phyloP scores from a whole-genome alignment of 139 green algal species.

The Chlamydomonas eustigma region DNA sequence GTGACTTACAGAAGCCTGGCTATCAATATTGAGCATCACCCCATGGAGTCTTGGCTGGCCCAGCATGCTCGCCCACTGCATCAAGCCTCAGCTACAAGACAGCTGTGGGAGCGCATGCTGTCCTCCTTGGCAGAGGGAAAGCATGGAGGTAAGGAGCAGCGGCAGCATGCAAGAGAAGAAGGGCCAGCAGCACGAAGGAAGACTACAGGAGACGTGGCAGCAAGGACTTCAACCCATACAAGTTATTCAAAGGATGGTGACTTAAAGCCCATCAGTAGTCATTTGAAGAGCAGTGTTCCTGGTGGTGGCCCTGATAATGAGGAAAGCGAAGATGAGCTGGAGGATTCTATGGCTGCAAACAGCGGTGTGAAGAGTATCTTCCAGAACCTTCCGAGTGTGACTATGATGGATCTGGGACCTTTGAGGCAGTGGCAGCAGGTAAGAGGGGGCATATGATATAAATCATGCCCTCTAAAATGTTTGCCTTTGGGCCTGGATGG shows the following conservation, averaged over 20 bases:
- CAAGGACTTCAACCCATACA: too few species aligned
- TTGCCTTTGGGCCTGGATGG: too few species aligned
- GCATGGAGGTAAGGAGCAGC: too few species aligned
- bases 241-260: too few species aligned
- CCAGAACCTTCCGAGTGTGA: background rate
- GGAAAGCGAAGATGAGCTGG: background rate
- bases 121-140: constrained; percentile 21
- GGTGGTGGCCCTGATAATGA: too few species aligned
- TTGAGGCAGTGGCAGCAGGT: background rate
- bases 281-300: too few species aligned
- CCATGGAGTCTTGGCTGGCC: constrained; percentile 65
- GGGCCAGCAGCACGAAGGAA: too few species aligned
- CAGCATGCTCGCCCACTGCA: constrained; percentile 47
- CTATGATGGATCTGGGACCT: background rate
- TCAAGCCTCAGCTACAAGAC: constrained; percentile 38
- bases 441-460: too few species aligned
- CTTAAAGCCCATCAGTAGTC: too few species aligned
- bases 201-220: too few species aligned
- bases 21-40: constrained; percentile 62
- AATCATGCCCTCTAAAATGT: too few species aligned
- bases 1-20: constrained; percentile 12
- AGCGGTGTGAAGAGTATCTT: background rate
- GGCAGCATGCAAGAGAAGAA: too few species aligned
- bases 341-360: background rate
- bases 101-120: constrained; percentile 55